phyloP scores from a whole-genome alignment of 768 basidiomycete species.

The Calocera cornea region DNA sequence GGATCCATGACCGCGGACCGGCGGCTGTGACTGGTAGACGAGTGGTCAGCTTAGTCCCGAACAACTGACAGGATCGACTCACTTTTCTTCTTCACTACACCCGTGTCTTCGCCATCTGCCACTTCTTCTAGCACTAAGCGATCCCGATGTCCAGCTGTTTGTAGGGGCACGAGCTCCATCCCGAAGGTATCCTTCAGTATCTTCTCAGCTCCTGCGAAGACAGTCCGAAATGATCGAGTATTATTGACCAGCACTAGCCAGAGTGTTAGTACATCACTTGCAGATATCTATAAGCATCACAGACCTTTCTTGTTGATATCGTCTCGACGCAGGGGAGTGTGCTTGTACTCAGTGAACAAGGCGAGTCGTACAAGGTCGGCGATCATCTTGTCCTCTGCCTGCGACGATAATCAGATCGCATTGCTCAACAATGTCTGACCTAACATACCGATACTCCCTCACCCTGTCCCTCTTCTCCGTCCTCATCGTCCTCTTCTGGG shows the following conservation, averaged over 20 bases:
- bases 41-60: neutral
- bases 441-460: neutral
- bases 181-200: conserved; percentile 56
- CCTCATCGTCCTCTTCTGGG: neutral
- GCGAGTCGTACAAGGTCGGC: conserved; percentile 65
- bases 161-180: conserved; percentile 73
- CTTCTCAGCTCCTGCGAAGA: conserved; percentile 50
- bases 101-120: conserved; percentile 31
- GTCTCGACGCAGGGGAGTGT: conserved; percentile 55
- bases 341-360: conserved; percentile 63
- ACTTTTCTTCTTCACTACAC: conserved; percentile 54
- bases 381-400: conserved; percentile 57
- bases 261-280: neutral
- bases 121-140: conserved; percentile 27
- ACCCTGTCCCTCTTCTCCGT: neutral
- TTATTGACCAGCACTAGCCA: conserved; percentile 34
- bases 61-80: conserved; percentile 7
- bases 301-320: conserved; percentile 77
- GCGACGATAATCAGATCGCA: neutral
- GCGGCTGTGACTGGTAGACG: conserved; percentile 35
- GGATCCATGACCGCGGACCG: conserved; percentile 68
- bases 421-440: neutral
- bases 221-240: conserved; percentile 46
- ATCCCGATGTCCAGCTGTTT: conserved; percentile 43
- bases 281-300: conserved; percentile 3